phyloP scores from a whole-genome alignment of 495 filamentous ascomycete genomes.

The Chlorociboria aeruginascens region DNA sequence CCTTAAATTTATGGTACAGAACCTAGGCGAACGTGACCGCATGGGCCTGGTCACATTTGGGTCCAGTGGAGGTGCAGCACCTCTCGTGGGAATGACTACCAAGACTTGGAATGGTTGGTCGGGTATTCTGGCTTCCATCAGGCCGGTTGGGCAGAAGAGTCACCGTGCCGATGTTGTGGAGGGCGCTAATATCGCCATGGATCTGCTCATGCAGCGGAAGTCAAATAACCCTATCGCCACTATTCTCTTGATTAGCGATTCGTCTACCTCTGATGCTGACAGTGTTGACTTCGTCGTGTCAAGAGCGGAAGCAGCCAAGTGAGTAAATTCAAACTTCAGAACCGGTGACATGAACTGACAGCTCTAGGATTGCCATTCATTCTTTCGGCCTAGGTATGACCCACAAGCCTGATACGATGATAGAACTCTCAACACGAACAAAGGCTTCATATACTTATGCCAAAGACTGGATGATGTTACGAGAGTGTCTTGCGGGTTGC shows the following conservation, averaged over 20 bases:
- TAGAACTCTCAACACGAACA: conserved; percentile 88
- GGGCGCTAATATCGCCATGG: conserved; percentile 97
- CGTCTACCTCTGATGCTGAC: conserved; percentile 91
- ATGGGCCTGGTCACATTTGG: conserved; percentile 98
- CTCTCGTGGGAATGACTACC: conserved; percentile 93
- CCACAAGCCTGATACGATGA: conserved; percentile 98
- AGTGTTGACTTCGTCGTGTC: conserved; percentile 98
- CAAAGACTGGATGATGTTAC: conserved; percentile 99
- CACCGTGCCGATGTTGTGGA: conserved; percentile 95
- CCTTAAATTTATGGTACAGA: conserved; percentile 82
- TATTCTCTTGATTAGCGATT: conserved; percentile 96
- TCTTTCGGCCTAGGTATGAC: conserved; percentile 94
- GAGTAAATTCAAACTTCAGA: conserved; percentile 23
- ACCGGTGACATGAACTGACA: conserved; percentile 4
- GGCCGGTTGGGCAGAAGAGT: conserved; percentile 92
- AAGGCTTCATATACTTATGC: conserved; percentile 97
- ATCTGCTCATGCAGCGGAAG: conserved; percentile 95
- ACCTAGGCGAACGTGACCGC: conserved; percentile 85
- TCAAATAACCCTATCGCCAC: conserved; percentile 92
- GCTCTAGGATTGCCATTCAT: conserved; percentile 73
- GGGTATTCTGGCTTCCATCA: conserved; percentile 76
- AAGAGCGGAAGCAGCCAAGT: conserved; percentile 96
- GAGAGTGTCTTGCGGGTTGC: conserved; percentile 93
- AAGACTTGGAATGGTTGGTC: conserved; percentile 90
- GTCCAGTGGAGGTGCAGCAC: conserved; percentile 84